These are phyloP conservation scores for Colletotrichum gloeosporioides DNA, from an alignment of 2,329 filamentous ascomycete genomes.

Conservation along the genomic window DNA sequence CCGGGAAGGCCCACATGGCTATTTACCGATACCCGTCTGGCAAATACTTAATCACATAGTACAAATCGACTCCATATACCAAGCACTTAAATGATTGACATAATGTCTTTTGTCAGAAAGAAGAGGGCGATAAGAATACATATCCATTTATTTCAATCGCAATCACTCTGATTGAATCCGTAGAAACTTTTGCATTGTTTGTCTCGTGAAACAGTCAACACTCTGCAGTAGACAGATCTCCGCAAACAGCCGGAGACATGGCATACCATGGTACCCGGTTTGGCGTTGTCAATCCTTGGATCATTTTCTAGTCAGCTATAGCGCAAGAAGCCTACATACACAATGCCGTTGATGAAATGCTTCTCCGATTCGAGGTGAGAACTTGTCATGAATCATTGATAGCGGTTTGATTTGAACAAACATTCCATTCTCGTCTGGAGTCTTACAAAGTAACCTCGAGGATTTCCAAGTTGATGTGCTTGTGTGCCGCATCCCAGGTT, in stretches of 20 bases:
- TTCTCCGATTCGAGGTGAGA: background rate
- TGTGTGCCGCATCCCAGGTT: too few species aligned
- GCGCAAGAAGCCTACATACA: too few species aligned
- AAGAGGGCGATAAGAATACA: too few species aligned
- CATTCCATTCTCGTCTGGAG: too few species aligned
- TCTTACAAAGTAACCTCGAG: too few species aligned
- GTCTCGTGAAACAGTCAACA: background rate
- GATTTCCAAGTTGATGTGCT: too few species aligned
- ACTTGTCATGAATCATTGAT: too few species aligned
- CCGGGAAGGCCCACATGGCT: accelerated
- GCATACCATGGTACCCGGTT: background rate
- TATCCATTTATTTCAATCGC: accelerated
- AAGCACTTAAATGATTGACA: background rate
- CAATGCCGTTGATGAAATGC: too few species aligned
- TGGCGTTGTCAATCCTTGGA: background rate
- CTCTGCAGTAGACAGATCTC: background rate
- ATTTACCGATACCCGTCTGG: accelerated
- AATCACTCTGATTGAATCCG: background rate
- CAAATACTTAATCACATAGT: background rate
- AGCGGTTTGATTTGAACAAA: too few species aligned
- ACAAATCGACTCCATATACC: background rate
- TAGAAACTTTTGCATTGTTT: background rate
- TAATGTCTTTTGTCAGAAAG: too few species aligned
- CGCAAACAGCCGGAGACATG: background rate
- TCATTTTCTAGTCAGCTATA: too few species aligned